phyloP scores from a whole-genome alignment of 176 grass and related monocot genomes.

The Carex myosuroides region DNA sequence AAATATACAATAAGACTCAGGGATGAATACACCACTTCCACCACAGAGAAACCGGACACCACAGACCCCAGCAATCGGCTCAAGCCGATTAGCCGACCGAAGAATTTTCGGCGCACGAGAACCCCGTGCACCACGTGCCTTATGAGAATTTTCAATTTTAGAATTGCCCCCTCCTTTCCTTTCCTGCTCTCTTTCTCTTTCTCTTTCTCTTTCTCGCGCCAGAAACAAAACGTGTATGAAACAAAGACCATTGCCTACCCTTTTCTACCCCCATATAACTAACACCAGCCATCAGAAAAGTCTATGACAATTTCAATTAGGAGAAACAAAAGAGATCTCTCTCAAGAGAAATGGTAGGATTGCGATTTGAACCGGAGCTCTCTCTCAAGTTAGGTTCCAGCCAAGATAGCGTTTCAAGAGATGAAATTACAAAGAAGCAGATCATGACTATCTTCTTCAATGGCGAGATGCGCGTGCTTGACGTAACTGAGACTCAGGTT shows the following conservation, averaged over 20 bases:
- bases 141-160: not conserved
- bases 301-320: not conserved
- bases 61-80: not conserved
- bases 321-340: not conserved
- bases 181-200: not conserved
- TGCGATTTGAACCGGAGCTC: slow-evolving; percentile 6
- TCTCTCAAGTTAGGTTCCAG: slow-evolving; percentile 18
- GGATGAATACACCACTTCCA: not conserved
- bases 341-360: not conserved
- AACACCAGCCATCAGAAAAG: not conserved
- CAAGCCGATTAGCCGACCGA: not conserved
- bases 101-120: slow-evolving; percentile 11
- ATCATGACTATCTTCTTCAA: slow-evolving; percentile 24
- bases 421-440: slow-evolving; percentile 3
- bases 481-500: slow-evolving; percentile 30
- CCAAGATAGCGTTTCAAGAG: not conserved
- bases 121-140: slow-evolving; percentile 6
- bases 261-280: not conserved
- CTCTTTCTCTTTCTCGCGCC: not conserved
- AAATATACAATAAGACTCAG: not conserved
- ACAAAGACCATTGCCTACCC: slow-evolving; percentile 17
- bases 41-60: not conserved
- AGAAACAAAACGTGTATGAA: slow-evolving; percentile 21
- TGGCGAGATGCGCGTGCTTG: slow-evolving; percentile 19
- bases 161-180: not conserved